Conservation (phyloP, 176 grass and related monocot species). For the Oryza meyeriana region DNA sequence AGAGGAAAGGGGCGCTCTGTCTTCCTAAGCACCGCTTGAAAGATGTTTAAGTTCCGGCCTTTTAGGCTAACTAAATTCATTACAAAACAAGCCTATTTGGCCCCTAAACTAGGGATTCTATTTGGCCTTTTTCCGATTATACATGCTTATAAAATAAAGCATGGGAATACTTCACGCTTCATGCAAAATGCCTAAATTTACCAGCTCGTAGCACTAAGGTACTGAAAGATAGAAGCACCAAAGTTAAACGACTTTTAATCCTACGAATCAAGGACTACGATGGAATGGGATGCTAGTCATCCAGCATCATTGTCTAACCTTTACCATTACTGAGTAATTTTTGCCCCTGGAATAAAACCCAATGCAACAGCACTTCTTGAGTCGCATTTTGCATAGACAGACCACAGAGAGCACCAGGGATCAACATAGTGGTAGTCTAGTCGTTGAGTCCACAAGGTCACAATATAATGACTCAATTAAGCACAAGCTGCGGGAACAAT, state of each 20-base stretch:
- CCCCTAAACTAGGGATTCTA: too few relatives aligned
- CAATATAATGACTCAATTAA: not conserved
- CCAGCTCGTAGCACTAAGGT: not conserved
- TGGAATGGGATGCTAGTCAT: slow-evolving; percentile 27
- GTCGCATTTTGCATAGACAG: not conserved
- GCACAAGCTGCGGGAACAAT: too few relatives aligned
- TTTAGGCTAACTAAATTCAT: too few relatives aligned
- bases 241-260: slow-evolving; percentile 31
- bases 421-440: not conserved
- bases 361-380: not conserved
- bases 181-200: slow-evolving; percentile 2
- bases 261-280: not conserved
- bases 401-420: not conserved
- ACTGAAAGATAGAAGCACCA: not conserved
- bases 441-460: not conserved
- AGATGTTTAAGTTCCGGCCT: too few relatives aligned
- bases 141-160: too few relatives aligned
- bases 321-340: not conserved
- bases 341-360: slow-evolving; percentile 2
- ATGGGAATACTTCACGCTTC: too few relatives aligned
- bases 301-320: slow-evolving; percentile 17
- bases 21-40: too few relatives aligned
- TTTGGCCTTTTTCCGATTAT: too few relatives aligned
- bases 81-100: too few relatives aligned
- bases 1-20: too few relatives aligned